Percentiles rank a stretch among this genome's conserved stretches.
phyloP scores from a whole-genome alignment of 2,329 filamentous ascomycete species.

The Gliomastix tumulicola region DNA sequence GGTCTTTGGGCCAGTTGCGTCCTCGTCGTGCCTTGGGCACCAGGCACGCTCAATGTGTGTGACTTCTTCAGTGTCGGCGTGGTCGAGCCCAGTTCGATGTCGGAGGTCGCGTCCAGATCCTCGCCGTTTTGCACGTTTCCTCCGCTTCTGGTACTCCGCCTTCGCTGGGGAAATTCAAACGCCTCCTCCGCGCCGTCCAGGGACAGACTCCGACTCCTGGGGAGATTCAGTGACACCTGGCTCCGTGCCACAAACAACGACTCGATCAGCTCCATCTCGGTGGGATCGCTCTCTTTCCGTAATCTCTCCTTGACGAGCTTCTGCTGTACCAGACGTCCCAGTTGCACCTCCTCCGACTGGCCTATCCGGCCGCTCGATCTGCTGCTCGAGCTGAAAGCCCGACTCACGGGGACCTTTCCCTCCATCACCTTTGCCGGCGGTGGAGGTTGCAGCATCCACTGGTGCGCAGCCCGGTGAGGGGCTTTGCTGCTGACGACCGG shows the following conservation, averaged over 20 bases:
- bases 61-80: too few relatives aligned
- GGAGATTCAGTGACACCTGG: slow-evolving; percentile 20
- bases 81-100: too few relatives aligned
- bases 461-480: slow-evolving; percentile 60
- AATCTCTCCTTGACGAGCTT: slow-evolving; percentile 30
- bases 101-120: too few relatives aligned
- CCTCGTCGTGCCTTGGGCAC: too few relatives aligned
- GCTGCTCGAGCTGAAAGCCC: slow-evolving; percentile 52
- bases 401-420: slow-evolving; percentile 66
- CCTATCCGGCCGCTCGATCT: slow-evolving; percentile 38
- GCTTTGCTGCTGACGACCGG: slow-evolving; percentile 75
- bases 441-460: slow-evolving; percentile 91
- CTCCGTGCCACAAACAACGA: slow-evolving; percentile 27
- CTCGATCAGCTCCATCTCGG: slow-evolving; percentile 37
- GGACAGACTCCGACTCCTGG: slow-evolving; percentile 28
- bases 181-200: slow-evolving; percentile 27
- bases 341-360: slow-evolving; percentile 29
- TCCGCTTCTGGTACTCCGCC: too few relatives aligned
- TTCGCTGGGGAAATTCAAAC: too few relatives aligned
- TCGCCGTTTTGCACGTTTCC: too few relatives aligned
- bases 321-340: slow-evolving; percentile 35
- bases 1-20: slow-evolving; percentile 35
- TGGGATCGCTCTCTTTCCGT: slow-evolving; percentile 25
- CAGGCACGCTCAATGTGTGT: too few relatives aligned
- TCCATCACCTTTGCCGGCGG: slow-evolving; percentile 89